Evolutionary conservation across 306 rosid genomes (phyloP).

Genomic region (Vigna radiata): DNA sequence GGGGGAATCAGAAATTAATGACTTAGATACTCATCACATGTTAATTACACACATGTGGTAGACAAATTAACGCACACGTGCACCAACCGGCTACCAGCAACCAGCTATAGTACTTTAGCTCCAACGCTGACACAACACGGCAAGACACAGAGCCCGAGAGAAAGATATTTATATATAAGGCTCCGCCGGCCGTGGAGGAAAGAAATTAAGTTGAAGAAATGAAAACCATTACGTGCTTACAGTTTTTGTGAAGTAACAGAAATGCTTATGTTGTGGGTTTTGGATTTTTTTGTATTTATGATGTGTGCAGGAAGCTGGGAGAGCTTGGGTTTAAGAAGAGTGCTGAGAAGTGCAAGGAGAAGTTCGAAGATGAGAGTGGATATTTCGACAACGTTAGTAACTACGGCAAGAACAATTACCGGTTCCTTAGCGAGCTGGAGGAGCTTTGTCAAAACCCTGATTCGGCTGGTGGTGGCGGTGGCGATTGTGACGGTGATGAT

Average conservation of each 20-base stretch:
- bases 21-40: background rate
- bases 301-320: slow-evolving; percentile 75
- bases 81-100: background rate
- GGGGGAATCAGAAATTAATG: background rate
- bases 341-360: slow-evolving; percentile 86
- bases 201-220: slow-evolving; percentile 7
- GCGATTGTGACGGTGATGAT: too few species aligned
- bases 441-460: slow-evolving; percentile 53
- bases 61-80: slow-evolving; percentile 43
- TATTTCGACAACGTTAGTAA: slow-evolving; percentile 66
- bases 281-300: slow-evolving; percentile 43
- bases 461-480: background rate
- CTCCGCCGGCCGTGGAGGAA: background rate
- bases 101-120: background rate
- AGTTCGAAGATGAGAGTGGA: slow-evolving; percentile 80
- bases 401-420: slow-evolving; percentile 53
- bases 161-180: background rate
- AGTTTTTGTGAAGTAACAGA: background rate
- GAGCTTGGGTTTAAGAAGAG: slow-evolving; percentile 79
- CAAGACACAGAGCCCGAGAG: slow-evolving; percentile 32
- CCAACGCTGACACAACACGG: slow-evolving; percentile 18
- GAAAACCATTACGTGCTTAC: background rate
- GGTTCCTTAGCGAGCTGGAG: slow-evolving; percentile 68
- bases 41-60: slow-evolving; percentile 1
- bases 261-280: slow-evolving; percentile 25